Evolutionary conservation across 129 eudicot species (phyloP).

Genomic region (Artemisia argyi): DNA sequence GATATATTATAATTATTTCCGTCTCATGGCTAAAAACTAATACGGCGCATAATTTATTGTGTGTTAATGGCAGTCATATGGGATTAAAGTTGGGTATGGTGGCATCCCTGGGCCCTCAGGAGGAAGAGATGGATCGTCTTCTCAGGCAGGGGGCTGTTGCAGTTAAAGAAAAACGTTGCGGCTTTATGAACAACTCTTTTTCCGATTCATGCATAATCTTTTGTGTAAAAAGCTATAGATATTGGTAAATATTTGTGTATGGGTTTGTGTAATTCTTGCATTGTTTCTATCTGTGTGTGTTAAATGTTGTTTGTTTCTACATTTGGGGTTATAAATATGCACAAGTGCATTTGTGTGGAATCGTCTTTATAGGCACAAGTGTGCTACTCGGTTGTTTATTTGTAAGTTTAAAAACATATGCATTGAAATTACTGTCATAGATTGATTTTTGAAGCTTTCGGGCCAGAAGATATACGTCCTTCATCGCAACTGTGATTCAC

Average conservation of each 20-base stretch:
- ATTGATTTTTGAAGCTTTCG: not conserved
- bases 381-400: not conserved
- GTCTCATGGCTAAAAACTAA: not conserved
- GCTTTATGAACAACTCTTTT: not conserved
- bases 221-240: slow-evolving; percentile 15
- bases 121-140: slow-evolving; percentile 65
- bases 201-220: slow-evolving; percentile 9
- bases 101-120: slow-evolving; percentile 72
- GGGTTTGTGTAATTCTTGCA: slow-evolving; percentile 18
- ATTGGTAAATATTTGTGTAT: slow-evolving; percentile 26
- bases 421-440: not conserved
- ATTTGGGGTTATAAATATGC: not conserved
- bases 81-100: slow-evolving; percentile 89
- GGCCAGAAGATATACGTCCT: not conserved
- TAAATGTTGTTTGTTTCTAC: not conserved
- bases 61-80: slow-evolving; percentile 58
- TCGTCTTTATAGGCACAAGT: not conserved
- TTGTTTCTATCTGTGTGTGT: slow-evolving; percentile 14
- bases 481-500: too few relatives aligned
- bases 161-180: slow-evolving; percentile 28
- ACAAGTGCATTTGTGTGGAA: slow-evolving; percentile 5
- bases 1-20: not conserved
- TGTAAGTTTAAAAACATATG: not conserved
- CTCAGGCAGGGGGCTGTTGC: slow-evolving; percentile 81
- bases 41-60: not conserved